Evolutionary conservation across 2,329 filamentous ascomycete species (phyloP), one percentile per base, ranked within the genome.

Genomic region (Alternaria longipes): DNA sequence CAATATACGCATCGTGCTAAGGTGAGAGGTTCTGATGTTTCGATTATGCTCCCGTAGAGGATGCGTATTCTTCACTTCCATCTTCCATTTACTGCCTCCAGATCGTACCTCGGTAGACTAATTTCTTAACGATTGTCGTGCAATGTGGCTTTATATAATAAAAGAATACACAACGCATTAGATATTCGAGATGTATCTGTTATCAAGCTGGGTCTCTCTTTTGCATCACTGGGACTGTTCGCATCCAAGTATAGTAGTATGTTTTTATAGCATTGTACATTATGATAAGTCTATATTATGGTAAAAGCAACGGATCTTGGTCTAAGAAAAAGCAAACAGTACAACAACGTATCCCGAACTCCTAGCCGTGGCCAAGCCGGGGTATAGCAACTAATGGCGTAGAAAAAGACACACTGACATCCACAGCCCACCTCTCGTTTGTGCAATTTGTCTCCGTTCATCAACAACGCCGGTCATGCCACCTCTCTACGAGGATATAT

Each of bases 401-500:
- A 54, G 38, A 50, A 22, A 54, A 28, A 41, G 24, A 30, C 57
- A 58, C 16, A 46, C 24, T 20, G 49, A 14, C 22, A 41, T 18
- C 20, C 24, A 49, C 20, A 22, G 24, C 24, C 47, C 7, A 5
- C 30, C 49, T 12, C 26, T 24, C 3, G 8, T 12, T 14, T 45
- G 32, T 16, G 32, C 11, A 41, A 50, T 18, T 14, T 26, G 26
- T 44, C 34, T n/a, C 8, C 26, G 20, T 14, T n/a, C 20, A 30
- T 42, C 11, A 32, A 22, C 18, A 22, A 24, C 28, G 11, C 40
- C 22, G 9, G 41, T 6, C 20, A 30, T 52, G 14, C 12, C 47
- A 45, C 32, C 9, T 24, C n/a, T 42, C 46, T 65, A 67, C 8
- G 57, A 46, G 8, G 59, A 60, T 2, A 66, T 22, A 7, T 73